Conservation (phyloP, 2,329 filamentous ascomycete species). For the Chlorencoelia australis region DNA sequence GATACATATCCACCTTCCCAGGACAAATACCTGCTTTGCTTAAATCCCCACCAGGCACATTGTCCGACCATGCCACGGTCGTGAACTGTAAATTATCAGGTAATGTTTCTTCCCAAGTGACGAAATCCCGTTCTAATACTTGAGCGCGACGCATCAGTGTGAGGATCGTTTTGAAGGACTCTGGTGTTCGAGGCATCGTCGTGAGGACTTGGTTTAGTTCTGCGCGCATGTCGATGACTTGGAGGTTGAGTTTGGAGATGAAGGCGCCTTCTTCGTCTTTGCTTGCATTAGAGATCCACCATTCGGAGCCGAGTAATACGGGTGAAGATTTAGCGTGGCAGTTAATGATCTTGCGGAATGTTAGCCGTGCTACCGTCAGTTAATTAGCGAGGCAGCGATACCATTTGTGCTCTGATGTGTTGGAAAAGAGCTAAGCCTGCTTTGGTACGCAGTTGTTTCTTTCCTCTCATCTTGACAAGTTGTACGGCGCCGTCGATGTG, state of each 20-base stretch:
- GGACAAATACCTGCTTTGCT: conserved; percentile 46
- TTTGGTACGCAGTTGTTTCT: conserved; percentile 43
- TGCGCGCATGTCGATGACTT: conserved; percentile 44
- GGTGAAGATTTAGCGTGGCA: conserved; percentile 42
- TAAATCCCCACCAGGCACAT: conserved; percentile 42
- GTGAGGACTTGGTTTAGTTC: conserved; percentile 42
- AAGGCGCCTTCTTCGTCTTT: conserved; percentile 40
- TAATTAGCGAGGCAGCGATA: conserved; percentile 25
- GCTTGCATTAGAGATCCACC: conserved; percentile 47
- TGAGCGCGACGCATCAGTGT: conserved; percentile 43
- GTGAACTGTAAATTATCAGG: conserved; percentile 41
- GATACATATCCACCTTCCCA: conserved; percentile 49
- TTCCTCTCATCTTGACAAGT: conserved; percentile 46
- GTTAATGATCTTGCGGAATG: conserved; percentile 40
- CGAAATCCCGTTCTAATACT: conserved; percentile 40
- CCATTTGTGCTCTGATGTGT: conserved; percentile 51
- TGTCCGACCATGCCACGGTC: conserved; percentile 47
- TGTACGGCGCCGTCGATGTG: conserved; percentile 56
- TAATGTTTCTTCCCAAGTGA: conserved; percentile 40
- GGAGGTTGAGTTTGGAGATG: conserved; percentile 36
- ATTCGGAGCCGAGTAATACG: conserved; percentile 44
- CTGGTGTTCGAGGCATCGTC: conserved; percentile 35
- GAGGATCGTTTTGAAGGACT: conserved; percentile 40
- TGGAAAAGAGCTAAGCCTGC: conserved; percentile 46
- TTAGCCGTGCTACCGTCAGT: not conserved